Conservation (phyloP, 2,329 filamentous ascomycete genomes). For the Fusarium albosuccineum region DNA sequence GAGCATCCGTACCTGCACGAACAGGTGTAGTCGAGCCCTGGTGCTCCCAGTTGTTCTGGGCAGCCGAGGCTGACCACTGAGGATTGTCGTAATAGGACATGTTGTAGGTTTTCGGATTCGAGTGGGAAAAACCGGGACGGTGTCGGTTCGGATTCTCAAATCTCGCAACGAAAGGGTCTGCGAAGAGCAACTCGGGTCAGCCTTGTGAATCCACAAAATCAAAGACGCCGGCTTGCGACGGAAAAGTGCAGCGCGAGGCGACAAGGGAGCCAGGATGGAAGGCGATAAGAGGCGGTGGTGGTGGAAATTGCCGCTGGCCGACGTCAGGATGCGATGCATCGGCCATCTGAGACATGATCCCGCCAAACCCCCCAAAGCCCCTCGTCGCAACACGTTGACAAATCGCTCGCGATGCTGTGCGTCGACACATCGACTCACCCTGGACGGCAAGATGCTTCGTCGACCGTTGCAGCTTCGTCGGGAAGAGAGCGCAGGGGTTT, state of each 20-base stretch:
- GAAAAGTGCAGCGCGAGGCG: slow-evolving; percentile 29
- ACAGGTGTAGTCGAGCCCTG: slow-evolving; percentile 57
- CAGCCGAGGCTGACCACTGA: slow-evolving; percentile 53
- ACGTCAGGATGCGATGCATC: slow-evolving; percentile 45
- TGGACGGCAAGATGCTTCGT: slow-evolving; percentile 34
- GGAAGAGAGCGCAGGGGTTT: slow-evolving; percentile 39
- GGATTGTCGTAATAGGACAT: slow-evolving; percentile 63
- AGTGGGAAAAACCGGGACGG: slow-evolving; percentile 36
- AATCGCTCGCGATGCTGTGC: slow-evolving; percentile 29
- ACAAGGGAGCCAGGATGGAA: slow-evolving; percentile 24
- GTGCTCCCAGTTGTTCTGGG: slow-evolving; percentile 61
- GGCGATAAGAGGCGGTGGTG: slow-evolving; percentile 27
- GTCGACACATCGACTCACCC: slow-evolving; percentile 39
- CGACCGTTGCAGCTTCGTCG: slow-evolving; percentile 36
- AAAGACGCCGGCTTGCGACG: slow-evolving; percentile 29
- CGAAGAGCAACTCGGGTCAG: slow-evolving; percentile 28
- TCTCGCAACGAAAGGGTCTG: slow-evolving; percentile 35
- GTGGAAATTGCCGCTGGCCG: slow-evolving; percentile 40
- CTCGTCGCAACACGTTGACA: slow-evolving; percentile 44
- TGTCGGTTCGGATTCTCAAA: slow-evolving; percentile 24
- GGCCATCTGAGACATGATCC: slow-evolving; percentile 42
- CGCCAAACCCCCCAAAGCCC: slow-evolving; percentile 32
- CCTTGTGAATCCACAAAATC: slow-evolving; percentile 19
- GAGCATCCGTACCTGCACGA: slow-evolving; percentile 52
- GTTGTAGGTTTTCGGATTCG: slow-evolving; percentile 35